phyloP scores from a whole-genome alignment of 225 moss, liverwort and hornwort species.

The Antitrichia curtipendula region DNA sequence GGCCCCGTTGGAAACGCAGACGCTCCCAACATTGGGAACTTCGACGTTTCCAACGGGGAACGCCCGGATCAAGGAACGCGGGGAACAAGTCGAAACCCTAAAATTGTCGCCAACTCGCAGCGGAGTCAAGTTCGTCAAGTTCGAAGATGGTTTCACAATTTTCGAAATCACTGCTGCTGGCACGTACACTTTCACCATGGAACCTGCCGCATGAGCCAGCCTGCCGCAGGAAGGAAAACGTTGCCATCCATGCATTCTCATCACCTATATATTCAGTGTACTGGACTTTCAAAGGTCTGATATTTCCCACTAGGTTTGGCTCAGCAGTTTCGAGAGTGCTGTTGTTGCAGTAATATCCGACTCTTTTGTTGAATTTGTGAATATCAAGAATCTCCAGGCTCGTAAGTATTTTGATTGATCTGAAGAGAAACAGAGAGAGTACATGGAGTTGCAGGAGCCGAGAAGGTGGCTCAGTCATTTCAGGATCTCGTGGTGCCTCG shows the following conservation, averaged over 20 bases:
- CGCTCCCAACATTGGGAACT: too few relatives aligned
- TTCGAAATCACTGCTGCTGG: slow-evolving; percentile 17
- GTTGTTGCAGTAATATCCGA: not conserved
- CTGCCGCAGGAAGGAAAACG: not conserved
- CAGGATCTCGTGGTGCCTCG: not conserved
- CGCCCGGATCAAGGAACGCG: too few relatives aligned
- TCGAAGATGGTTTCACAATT: slow-evolving; percentile 4
- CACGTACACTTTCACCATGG: slow-evolving; percentile 9
- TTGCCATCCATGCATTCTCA: not conserved
- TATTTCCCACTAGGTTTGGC: not conserved
- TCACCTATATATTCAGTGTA: not conserved
- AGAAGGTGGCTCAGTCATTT: not conserved
- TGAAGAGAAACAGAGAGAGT: not conserved
- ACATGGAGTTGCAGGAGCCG: not conserved
- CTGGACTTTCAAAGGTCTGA: not conserved
- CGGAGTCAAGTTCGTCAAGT: slow-evolving; percentile 1
- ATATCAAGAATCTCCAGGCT: not conserved
- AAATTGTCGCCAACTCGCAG: not conserved
- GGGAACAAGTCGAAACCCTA: too few relatives aligned
- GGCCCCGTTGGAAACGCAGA: too few relatives aligned
- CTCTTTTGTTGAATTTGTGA: not conserved
- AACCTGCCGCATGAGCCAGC: not conserved
- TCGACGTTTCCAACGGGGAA: too few relatives aligned
- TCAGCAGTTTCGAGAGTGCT: not conserved
- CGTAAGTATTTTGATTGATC: not conserved